Evolutionary conservation across 306 rosid species (phyloP), one percentile per base, ranked within the genome.

Genomic region (Cicer cuneatum): DNA sequence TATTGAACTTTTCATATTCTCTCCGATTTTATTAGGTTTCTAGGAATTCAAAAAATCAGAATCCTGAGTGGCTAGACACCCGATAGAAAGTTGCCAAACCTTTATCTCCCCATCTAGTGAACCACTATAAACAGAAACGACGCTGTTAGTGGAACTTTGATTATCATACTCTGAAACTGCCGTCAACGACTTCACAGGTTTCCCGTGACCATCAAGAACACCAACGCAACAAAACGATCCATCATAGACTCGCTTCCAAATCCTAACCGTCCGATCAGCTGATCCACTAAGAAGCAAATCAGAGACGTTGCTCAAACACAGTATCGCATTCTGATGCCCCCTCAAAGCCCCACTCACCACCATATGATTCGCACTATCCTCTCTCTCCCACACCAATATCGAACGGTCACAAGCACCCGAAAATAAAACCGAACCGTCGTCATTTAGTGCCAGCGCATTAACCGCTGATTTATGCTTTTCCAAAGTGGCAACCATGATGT

Each of bases 341-440:
- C 97, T 88, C 69, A 94, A 38, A 7, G 97, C 98, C 3, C 98
- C 97, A 13, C 80, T 88, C 56, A 94, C 90, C 16, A 83, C 92
- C 96, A 94, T 91, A 37, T 90, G 88, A 61, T 84, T 91, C 51
- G 95, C 97, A 45, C 96, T 90, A 29, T 88, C 90, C 75, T 92
- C 98, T 39, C 87, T 85, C 83, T 92, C 97, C 98, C 98, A 94
- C 54, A 92, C 98, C 83, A 92, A 39, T 35, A 94, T 90, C 2
- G 97, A 90, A 70, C 97, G 89, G 48, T 94, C 98, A 10, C 97
- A 91, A 0, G 98, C 91, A 0, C 98, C 97, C 0, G 98, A 94
- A 52, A 94, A 94, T 11, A 94, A 58, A 40, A 92, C 76, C 38
- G 95, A 85, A 49, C 97, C 97, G 74, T 87, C 93, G 72, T 86